Percentiles rank a stretch among this genome's conserved stretches.
Evolutionary conservation across 192 early-diverging fungal genomes (phyloP).

Genomic region (Coemansia umbellata): DNA sequence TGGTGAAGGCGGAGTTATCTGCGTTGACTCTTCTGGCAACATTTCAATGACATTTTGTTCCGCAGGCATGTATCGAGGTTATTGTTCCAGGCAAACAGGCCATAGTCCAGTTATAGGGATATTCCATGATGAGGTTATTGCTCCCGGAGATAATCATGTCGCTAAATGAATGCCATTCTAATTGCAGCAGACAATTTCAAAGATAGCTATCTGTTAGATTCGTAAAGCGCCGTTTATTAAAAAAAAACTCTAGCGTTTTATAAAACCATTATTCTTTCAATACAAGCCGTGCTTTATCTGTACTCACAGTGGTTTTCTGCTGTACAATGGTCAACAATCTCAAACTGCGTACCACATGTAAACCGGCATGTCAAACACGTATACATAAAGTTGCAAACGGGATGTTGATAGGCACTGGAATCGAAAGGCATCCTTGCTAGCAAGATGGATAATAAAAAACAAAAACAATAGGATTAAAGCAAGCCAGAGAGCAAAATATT

Average conservation of each 20-base stretch:
- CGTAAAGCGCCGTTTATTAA: no score
- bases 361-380: conserved; percentile 12
- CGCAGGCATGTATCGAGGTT: conserved; percentile 34
- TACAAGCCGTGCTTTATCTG: background rate
- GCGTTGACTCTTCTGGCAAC: conserved; percentile 9
- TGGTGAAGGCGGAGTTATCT: conserved; percentile 35
- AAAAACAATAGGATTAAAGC: no score
- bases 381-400: background rate
- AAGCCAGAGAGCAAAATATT: no score
- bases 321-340: conserved; percentile 17
- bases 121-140: conserved; percentile 16
- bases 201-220: no score
- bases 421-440: background rate
- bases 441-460: no score
- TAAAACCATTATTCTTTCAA: background rate
- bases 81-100: conserved; percentile 11
- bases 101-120: conserved; percentile 25
- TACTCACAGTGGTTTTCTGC: conserved; percentile 7
- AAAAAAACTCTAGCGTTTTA: no score
- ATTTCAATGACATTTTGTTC: conserved; percentile 27
- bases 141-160: conserved; percentile 15
- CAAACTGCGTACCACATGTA: background rate
- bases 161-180: background rate
- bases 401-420: background rate
- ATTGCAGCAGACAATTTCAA: background rate